These are phyloP conservation scores for Tremella fuciformis DNA, from an alignment of 768 basidiomycete species.

Conservation along the genomic window DNA sequence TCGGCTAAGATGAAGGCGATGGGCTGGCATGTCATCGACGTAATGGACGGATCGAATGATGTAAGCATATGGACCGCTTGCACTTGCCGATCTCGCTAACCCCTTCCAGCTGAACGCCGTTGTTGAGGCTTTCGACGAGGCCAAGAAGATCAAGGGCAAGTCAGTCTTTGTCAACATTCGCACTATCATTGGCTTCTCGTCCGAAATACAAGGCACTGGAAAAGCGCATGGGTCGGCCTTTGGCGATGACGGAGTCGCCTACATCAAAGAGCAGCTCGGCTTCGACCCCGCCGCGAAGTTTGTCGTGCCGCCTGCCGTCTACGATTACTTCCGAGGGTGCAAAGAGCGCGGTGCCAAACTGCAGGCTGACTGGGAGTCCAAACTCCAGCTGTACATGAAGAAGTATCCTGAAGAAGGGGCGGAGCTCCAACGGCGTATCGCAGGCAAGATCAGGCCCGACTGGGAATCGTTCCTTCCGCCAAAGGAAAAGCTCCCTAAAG, in stretches of 20 bases:
- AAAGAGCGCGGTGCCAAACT: conserved; percentile 29
- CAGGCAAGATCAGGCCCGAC: conserved; percentile 35
- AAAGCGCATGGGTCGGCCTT: conserved; percentile 47
- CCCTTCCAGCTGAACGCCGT: conserved; percentile 40
- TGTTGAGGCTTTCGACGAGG: conserved; percentile 42
- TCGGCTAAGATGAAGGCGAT: conserved; percentile 43
- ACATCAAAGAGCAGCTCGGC: conserved; percentile 45
- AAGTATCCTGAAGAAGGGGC: conserved; percentile 29
- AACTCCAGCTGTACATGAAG: conserved; percentile 26
- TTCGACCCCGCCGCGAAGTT: conserved; percentile 45
- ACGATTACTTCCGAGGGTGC: conserved; percentile 45
- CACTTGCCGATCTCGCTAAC: neutral
- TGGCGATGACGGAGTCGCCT: conserved; percentile 45
- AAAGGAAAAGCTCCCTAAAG: conserved; percentile 32
- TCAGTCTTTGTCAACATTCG: conserved; percentile 47
- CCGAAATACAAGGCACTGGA: conserved; percentile 42
- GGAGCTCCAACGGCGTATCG: conserved; percentile 32
- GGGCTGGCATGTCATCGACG: conserved; percentile 48
- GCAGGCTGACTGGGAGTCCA: conserved; percentile 39
- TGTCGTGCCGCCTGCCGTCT: conserved; percentile 36
- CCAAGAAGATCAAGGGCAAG: conserved; percentile 44
- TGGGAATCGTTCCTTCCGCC: conserved; percentile 34
- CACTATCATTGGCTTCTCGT: conserved; percentile 49
- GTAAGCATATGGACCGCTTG: conserved; percentile 24
- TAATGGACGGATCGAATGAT: conserved; percentile 46